A percentile compares a stretch with the other conserved stretches of the same genome.
Conservation (phyloP, 83 land plant genomes). For the Picea mariana region DNA sequence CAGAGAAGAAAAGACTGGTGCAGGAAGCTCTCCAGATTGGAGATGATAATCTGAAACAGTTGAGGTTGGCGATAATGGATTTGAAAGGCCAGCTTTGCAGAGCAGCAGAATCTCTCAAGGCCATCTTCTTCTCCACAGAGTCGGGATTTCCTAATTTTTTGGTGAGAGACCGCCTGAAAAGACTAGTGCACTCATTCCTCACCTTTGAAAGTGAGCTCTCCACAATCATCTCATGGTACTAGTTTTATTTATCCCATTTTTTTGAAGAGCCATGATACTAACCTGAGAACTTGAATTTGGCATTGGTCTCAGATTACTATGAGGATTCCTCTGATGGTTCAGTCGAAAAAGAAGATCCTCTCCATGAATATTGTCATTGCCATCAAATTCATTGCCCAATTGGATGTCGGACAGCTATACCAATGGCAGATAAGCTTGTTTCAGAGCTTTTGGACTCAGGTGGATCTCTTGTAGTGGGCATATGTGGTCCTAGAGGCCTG, state of each 20-base stretch:
- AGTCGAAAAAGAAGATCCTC: background rate
- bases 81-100: constrained; percentile 7
- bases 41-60: constrained; percentile 3
- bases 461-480: constrained; percentile 18
- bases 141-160: constrained; percentile 6
- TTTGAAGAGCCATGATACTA: background rate
- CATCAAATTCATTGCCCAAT: background rate
- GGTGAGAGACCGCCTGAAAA: constrained; percentile 2
- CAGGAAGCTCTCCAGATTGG: background rate
- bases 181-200: background rate
- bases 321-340: background rate
- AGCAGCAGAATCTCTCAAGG: constrained; percentile 8
- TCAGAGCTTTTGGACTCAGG: constrained; percentile 9
- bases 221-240: background rate
- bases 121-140: constrained; percentile 6
- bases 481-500: constrained; percentile 19
- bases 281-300: background rate
- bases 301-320: background rate
- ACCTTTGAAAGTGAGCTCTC: constrained; percentile 12
- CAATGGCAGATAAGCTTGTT: constrained; percentile 6
- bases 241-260: background rate
- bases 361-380: background rate
- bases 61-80: constrained; percentile 1
- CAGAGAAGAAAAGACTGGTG: background rate
- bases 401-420: background rate